phyloP scores from a whole-genome alignment of 2,329 filamentous ascomycete species.

The Cladosporium oxysporum region DNA sequence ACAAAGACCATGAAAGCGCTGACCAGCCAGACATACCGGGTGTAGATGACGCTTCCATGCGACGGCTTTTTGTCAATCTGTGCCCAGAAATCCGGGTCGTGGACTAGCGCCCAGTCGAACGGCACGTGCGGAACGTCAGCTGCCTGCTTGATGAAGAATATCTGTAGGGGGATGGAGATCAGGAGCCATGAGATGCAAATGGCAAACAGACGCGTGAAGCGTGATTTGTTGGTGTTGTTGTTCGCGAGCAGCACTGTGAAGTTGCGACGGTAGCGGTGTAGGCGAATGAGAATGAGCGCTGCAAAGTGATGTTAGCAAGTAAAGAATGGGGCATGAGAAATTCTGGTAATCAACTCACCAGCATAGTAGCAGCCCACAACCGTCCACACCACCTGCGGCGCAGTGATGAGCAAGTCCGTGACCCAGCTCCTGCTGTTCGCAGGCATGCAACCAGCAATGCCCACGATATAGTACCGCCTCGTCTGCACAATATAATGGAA shows the following conservation, averaged over 20 bases:
- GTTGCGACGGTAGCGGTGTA: constrained; percentile 60
- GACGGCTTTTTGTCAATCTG: constrained; percentile 51
- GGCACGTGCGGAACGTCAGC: constrained; percentile 28
- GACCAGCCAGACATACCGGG: constrained; percentile 60
- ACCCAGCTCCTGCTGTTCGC: constrained; percentile 60
- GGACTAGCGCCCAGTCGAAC: constrained; percentile 54
- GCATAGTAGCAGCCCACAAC: constrained; percentile 58
- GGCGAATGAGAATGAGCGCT: constrained; percentile 63
- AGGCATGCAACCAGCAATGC: constrained; percentile 61
- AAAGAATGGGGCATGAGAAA: background rate
- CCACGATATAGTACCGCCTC: constrained; percentile 58
- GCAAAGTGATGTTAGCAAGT: background rate
- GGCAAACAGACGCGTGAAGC: constrained; percentile 63
- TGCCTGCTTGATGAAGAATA: constrained; percentile 54
- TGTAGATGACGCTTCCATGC: constrained; percentile 49
- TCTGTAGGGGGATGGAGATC: constrained; percentile 55
- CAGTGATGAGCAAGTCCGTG: constrained; percentile 54
- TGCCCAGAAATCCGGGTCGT: constrained; percentile 52
- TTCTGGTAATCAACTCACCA: constrained; percentile 45
- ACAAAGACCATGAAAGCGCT: constrained; percentile 59
- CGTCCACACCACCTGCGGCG: constrained; percentile 60
- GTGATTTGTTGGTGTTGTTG: constrained; percentile 57
- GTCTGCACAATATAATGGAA: constrained; percentile 62
- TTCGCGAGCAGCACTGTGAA: constrained; percentile 58
- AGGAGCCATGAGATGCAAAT: constrained; percentile 55